Base-by-base conservation (phyloP, 768 basidiomycete genomes). In the Pleurotus pulmonarius region DNA sequence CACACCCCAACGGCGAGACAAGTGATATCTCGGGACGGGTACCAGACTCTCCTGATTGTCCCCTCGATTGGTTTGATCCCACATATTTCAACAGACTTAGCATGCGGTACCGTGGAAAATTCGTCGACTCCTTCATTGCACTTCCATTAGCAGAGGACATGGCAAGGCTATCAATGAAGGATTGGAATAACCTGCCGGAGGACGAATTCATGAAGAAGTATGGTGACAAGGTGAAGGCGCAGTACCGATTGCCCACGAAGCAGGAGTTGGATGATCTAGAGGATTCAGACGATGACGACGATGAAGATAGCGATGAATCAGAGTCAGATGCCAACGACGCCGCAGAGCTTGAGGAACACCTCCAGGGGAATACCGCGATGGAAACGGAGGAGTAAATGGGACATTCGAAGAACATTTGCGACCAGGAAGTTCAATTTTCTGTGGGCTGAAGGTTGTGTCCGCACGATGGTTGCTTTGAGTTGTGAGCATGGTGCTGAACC, bases 31-130 rank as follows among this genome's bases (percentile, higher is more conserved):
- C 25, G n/a, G 13, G 2, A 13, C 25, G 47, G 9, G 20, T 58
- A 3, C 61, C 60, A n/a, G 56, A 60, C 24, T 26, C 26, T 5
- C 26, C 26, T 26, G 13, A 46, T 9, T 63, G 60, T 3, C 60
- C 62, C 1, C 58, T 69, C 16, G 64, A 69, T 46, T 69, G 58
- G 60, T 66, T 66, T 56, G 56, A 62, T n/a, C 68, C 66, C 3
- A 39, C 34, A 7, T 53, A 43, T 13, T 69, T 63, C 61, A 69
- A 69, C 45, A 41, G 48, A 26, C 29, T 66, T 11, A 58, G 59
- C 1, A 46, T 63, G 6, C 20, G 45, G 13, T 53, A 60, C 6
- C 58, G 61, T 13, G 61, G 52, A 38, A 9, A 57, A 15, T 65
- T 60, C 40, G 56, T 48, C 26, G 44, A 61, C 24, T 6, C 46